phyloP scores from a whole-genome alignment of 2,329 filamentous ascomycete species.

The Dactylellina leptospora region DNA sequence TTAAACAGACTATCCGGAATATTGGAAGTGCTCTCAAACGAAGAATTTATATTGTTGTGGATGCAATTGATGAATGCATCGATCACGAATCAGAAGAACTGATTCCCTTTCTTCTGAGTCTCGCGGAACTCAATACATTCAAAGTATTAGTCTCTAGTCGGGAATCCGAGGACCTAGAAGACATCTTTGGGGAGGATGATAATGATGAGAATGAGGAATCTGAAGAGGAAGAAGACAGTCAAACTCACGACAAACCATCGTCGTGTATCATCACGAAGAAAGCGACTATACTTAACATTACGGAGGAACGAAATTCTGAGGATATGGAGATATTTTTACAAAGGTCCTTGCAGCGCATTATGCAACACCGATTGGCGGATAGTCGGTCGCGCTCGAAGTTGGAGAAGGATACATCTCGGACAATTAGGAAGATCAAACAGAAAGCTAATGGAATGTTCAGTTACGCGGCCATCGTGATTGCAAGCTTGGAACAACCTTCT shows the following conservation, averaged over 20 bases:
- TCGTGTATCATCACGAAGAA: slow-evolving; percentile 23
- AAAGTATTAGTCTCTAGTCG: slow-evolving; percentile 42
- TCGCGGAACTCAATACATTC: slow-evolving; percentile 11
- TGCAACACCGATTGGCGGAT: slow-evolving; percentile 17
- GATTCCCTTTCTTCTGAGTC: slow-evolving; percentile 25
- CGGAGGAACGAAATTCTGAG: slow-evolving; percentile 29
- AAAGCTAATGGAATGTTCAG: slow-evolving; percentile 52
- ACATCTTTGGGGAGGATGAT: slow-evolving; percentile 10
- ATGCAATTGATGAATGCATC: slow-evolving; percentile 44
- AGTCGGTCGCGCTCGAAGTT: background rate
- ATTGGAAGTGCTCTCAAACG: slow-evolving; percentile 17
- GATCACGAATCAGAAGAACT: slow-evolving; percentile 25
- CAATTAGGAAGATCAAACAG: slow-evolving; percentile 31
- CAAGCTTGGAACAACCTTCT: slow-evolving; percentile 44
- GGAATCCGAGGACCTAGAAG: slow-evolving; percentile 29
- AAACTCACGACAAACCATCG: background rate
- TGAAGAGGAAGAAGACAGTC: background rate
- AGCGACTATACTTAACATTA: slow-evolving; percentile 43
- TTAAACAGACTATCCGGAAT: slow-evolving; percentile 27
- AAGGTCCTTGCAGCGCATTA: slow-evolving; percentile 35
- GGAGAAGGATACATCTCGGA: slow-evolving; percentile 20
- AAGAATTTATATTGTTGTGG: slow-evolving; percentile 34
- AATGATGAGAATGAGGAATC: no score
- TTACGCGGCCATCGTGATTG: slow-evolving; percentile 43
- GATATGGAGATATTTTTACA: slow-evolving; percentile 43